Percentiles rank a stretch among this genome's conserved stretches.
These are phyloP conservation scores for Aspergillus indologenus DNA, from an alignment of 495 filamentous ascomycete genomes.

Conservation along the genomic window DNA sequence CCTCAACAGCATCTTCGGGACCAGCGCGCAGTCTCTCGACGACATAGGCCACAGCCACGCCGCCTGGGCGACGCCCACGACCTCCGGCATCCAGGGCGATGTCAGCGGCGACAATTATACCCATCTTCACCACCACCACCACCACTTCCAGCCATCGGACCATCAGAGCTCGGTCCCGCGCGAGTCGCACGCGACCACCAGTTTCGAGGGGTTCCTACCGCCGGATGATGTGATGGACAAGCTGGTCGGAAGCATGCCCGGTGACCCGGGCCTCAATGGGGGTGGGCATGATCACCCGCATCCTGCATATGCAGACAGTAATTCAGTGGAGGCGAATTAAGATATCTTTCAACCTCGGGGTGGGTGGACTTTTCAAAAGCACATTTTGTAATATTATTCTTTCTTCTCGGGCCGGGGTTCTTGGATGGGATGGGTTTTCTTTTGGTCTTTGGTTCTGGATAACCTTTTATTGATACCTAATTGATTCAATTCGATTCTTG, in stretches of 20 bases:
- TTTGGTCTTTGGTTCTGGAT: neutral
- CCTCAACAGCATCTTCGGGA: slow-evolving; percentile 34
- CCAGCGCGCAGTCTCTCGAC: slow-evolving; percentile 35
- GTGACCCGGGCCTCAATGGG: slow-evolving; percentile 38
- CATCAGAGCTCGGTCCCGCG: slow-evolving; percentile 35
- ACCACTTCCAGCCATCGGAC: slow-evolving; percentile 30
- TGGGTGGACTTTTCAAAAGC: neutral
- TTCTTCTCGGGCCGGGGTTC: neutral
- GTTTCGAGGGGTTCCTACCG: slow-evolving; percentile 38
- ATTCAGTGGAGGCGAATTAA: slow-evolving; percentile 36
- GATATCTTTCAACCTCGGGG: neutral
- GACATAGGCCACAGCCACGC: slow-evolving; percentile 36
- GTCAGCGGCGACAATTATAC: slow-evolving; percentile 33
- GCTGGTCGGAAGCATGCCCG: slow-evolving; percentile 38
- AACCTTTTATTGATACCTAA: neutral
- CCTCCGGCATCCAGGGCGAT: slow-evolving; percentile 31
- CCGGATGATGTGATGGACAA: slow-evolving; percentile 43
- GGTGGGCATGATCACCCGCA: slow-evolving; percentile 36
- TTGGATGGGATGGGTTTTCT: neutral
- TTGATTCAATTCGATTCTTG: neutral
- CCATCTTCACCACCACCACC: slow-evolving; percentile 34
- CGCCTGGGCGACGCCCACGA: slow-evolving; percentile 35
- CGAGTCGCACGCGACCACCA: slow-evolving; percentile 31
- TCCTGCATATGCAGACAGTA: slow-evolving; percentile 31
- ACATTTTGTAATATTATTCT: neutral